Evolutionary conservation across 768 basidiomycete genomes (phyloP).

Genomic region (Clavulina sp.): DNA sequence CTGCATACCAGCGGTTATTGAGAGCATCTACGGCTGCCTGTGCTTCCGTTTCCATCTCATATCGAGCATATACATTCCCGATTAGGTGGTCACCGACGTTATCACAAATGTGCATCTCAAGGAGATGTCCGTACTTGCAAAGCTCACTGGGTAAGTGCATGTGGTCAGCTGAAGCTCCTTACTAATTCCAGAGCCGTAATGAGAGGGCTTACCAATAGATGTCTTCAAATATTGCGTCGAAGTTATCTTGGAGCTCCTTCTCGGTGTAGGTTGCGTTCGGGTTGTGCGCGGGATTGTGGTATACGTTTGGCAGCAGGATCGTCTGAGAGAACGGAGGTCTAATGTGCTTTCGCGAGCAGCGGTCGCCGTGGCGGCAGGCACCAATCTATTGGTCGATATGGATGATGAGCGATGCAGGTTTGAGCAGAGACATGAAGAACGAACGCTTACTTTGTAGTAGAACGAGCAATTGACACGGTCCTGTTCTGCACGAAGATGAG

Average conservation of each 20-base stretch:
- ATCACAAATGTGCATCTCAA: slow-evolving; percentile 97
- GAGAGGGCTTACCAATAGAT: slow-evolving; percentile 44
- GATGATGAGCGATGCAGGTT: slow-evolving; percentile 9
- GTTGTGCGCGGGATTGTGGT: slow-evolving; percentile 93
- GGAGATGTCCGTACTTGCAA: slow-evolving; percentile 83
- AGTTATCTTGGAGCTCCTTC: slow-evolving; percentile 78
- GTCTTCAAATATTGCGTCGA: slow-evolving; percentile 90
- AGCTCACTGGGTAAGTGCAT: slow-evolving; percentile 43
- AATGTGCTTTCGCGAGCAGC: slow-evolving; percentile 97
- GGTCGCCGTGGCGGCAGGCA: slow-evolving; percentile 93
- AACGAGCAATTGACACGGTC: slow-evolving; percentile 98
- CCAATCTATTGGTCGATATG: slow-evolving; percentile 51
- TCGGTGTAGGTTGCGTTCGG: slow-evolving; percentile 76
- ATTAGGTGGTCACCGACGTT: slow-evolving; percentile 99
- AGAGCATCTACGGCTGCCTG: slow-evolving; percentile 81
- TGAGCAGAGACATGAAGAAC: background rate
- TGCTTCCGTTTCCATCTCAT: slow-evolving; percentile 97
- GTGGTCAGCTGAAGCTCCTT: background rate
- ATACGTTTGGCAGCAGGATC: slow-evolving; percentile 89
- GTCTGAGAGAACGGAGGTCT: slow-evolving; percentile 96
- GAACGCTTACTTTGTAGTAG: slow-evolving; percentile 75
- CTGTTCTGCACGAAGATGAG: slow-evolving; percentile 33
- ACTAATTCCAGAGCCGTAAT: background rate
- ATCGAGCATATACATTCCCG: slow-evolving; percentile 94
- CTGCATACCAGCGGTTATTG: slow-evolving; percentile 97